A percentile compares a stretch with the other conserved stretches of the same genome.
Conservation (phyloP, 2,329 filamentous ascomycete species). For the Colletotrichum theobromicola region DNA sequence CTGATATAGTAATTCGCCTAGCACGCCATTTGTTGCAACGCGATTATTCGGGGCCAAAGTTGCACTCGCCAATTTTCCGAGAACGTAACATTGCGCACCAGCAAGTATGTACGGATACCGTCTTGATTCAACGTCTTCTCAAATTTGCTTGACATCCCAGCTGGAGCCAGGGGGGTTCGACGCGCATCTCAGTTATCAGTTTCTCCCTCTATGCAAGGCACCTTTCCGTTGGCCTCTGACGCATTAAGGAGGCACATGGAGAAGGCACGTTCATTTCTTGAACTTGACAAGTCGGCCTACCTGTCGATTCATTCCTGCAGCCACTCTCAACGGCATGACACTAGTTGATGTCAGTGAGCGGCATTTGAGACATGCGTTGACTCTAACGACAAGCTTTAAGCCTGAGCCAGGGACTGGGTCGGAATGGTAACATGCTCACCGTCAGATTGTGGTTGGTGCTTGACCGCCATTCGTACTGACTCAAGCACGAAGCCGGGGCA, state of each 20-base stretch:
- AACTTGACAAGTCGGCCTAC: background rate
- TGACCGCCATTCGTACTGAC: slow-evolving; percentile 17
- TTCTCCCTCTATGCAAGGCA: background rate
- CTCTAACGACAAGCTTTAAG: background rate
- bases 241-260: background rate
- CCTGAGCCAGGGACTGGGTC: background rate
- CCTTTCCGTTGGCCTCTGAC: background rate
- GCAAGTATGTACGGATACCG: background rate
- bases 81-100: background rate
- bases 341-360: background rate
- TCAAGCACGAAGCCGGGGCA: background rate
- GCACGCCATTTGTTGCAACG: background rate
- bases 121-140: background rate
- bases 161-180: background rate
- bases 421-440: background rate
- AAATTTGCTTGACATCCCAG: background rate
- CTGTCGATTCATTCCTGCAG: background rate
- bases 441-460: background rate
- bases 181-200: background rate
- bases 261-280: background rate
- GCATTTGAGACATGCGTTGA: background rate
- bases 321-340: background rate
- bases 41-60: background rate
- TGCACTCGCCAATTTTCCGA: background rate
- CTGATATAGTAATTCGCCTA: background rate